Percentiles rank a stretch among this genome's conserved stretches.
phyloP scores from a whole-genome alignment of 1,284 basidiomycete species.

The Afroboletus lepidellus region DNA sequence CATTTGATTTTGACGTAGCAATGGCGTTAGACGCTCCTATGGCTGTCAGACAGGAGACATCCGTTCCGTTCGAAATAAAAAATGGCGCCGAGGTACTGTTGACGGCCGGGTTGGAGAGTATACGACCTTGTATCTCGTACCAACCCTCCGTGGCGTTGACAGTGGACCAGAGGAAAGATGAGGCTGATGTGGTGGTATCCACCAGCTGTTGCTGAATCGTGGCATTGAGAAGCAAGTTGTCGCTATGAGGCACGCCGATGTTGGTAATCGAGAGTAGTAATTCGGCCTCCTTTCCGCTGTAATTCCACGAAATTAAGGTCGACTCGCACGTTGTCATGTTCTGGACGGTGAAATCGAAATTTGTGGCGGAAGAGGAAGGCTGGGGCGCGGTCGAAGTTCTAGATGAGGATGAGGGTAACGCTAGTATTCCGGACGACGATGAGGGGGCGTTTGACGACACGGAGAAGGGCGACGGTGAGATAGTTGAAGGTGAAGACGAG shows the following conservation, averaged over 20 bases:
- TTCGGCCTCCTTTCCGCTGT: slow-evolving; percentile 27
- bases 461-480: not conserved
- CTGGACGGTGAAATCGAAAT: slow-evolving; percentile 26
- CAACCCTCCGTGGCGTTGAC: slow-evolving; percentile 44
- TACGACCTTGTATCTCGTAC: slow-evolving; percentile 37
- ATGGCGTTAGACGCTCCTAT: not conserved
- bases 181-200: slow-evolving; percentile 17
- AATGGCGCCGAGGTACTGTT: slow-evolving; percentile 35
- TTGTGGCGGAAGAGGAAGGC: slow-evolving; percentile 25
- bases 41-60: slow-evolving; percentile 38
- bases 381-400: slow-evolving; percentile 10
- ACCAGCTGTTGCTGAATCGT: slow-evolving; percentile 18
- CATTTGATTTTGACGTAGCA: slow-evolving; percentile 27
- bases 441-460: not conserved
- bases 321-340: slow-evolving; percentile 38
- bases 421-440: slow-evolving; percentile 3
- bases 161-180: slow-evolving; percentile 32
- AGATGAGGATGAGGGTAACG: slow-evolving; percentile 15
- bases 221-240: not conserved
- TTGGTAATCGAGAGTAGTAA: slow-evolving; percentile 38
- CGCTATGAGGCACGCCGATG: slow-evolving; percentile 25
- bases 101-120: slow-evolving; percentile 3
- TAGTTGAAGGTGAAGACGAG: not conserved
- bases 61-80: slow-evolving; percentile 38
- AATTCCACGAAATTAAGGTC: slow-evolving; percentile 41